Evolutionary conservation across 768 basidiomycete genomes (phyloP).

Genomic region (Kwoniella mangroviensis): DNA sequence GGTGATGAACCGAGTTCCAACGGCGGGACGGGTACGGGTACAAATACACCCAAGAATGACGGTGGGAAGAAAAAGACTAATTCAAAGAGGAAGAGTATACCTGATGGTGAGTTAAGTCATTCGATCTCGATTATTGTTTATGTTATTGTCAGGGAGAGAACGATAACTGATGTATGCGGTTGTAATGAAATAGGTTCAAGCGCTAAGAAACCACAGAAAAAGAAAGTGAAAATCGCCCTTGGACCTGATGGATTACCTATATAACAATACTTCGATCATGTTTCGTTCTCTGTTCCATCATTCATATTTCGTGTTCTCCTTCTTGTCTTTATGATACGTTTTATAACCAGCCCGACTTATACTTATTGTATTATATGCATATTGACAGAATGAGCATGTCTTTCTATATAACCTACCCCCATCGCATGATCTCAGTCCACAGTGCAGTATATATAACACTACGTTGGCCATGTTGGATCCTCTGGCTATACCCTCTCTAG

Average conservation of each 20-base stretch:
- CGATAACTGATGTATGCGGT: background rate
- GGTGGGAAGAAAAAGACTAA: constrained; percentile 4
- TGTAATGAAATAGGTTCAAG: constrained; percentile 1
- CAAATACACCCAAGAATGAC: constrained; percentile 1
- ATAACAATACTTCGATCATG: constrained; percentile 1
- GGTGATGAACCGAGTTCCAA: constrained; percentile 24
- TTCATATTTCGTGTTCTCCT: background rate
- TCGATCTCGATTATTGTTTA: background rate
- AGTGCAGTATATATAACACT: too few relatives aligned
- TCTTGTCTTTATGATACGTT: background rate
- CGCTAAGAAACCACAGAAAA: constrained; percentile 43
- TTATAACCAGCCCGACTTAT: background rate
- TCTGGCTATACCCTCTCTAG: constrained; percentile 30
- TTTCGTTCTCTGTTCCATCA: too few relatives aligned
- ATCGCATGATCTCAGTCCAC: too few relatives aligned
- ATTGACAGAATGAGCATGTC: background rate
- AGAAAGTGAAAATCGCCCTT: constrained; percentile 51
- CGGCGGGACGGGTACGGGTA: constrained; percentile 13
- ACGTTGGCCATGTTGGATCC: too few relatives aligned
- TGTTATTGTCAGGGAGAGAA: background rate
- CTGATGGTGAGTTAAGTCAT: constrained; percentile 35
- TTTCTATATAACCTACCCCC: too few relatives aligned
- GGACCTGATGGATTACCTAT: constrained; percentile 51
- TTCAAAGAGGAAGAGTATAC: constrained; percentile 38
- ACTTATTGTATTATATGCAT: constrained; percentile 4